Evolutionary conservation across 164 flowering plant genomes (phyloP), one percentile per base, ranked within the genome.

Genomic region (Umbilicus rupestris): DNA sequence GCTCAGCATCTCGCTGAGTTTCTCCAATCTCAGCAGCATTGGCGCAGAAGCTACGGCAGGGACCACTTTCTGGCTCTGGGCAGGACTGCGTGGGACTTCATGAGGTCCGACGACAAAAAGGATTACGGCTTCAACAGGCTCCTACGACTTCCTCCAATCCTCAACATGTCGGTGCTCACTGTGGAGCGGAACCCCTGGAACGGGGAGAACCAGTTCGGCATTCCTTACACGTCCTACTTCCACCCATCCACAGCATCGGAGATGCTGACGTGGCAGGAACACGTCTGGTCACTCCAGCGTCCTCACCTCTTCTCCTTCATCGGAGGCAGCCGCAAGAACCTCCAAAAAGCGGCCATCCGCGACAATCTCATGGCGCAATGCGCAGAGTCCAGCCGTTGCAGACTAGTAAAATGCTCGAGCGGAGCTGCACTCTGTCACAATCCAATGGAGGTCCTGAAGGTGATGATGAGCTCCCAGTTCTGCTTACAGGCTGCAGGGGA

Each of bases 401-500:
- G 60, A 29, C 73, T 75, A 22, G 41, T 84, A 55, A 65, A 68
- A 17, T 86, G 87, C 57, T 68, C 62, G 0, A 24, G 39, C 1
- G 81, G 80, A 10, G 72, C 66, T 0, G 66, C 74, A 24, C 64
- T 73, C 49, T 86, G 88, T 67, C 78, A 83, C 72, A 60, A 71
- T 5, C 88, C 88, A 0, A 29, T 42, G 17, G 66, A 60, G 26
- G 24, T 68, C 1, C 5, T 84, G 0, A n/a, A 52, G 3, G 82
- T 74, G 15, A 81, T 86, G 87, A 73, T 14, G 12, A 19, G 16
- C 66, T 83, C 87, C 0, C 42, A 60, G 28, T 87, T 83, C 66
- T 87, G 88, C 65, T 45, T 82, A 68, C 92, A 87, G 58, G 89
- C 92, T 0, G 82, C 85, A 0, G 92, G 92, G 3, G 92, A 87